phyloP scores from a whole-genome alignment of 2,329 filamentous ascomycete species.

The Ceratocystis diversiconidia region DNA sequence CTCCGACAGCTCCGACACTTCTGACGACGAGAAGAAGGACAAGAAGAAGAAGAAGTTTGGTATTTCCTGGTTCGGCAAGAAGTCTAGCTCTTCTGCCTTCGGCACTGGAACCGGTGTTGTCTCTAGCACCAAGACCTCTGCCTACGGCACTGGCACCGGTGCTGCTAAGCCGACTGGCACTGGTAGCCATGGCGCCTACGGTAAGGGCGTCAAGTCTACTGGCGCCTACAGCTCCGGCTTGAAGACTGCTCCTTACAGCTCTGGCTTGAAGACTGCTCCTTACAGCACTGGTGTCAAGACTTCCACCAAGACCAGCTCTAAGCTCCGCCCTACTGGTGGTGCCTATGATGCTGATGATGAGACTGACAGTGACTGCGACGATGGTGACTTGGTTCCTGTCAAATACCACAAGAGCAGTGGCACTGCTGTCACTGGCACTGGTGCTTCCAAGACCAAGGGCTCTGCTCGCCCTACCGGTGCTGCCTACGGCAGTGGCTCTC shows the following conservation, averaged over 20 bases:
- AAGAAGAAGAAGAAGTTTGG: background rate
- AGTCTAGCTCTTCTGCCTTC: background rate
- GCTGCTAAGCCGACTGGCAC: background rate
- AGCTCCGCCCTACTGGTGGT: background rate
- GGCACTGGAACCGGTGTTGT: background rate
- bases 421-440: background rate
- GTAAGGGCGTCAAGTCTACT: background rate
- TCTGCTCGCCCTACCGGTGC: background rate
- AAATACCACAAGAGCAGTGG: background rate
- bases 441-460: background rate
- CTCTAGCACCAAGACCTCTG: background rate
- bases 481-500: background rate
- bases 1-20: conserved; percentile 1
- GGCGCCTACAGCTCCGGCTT: conserved; percentile 4
- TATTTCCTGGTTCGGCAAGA: background rate
- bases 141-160: background rate
- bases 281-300: conserved; percentile 3
- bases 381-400: background rate
- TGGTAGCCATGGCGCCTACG: background rate
- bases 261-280: conserved; percentile 3
- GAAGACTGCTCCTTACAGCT: conserved; percentile 1
- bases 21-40: conserved; percentile 6
- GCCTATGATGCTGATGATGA: background rate
- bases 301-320: background rate
- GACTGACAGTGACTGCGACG: background rate